phyloP scores from a whole-genome alignment of 2,329 filamentous ascomycete species.

The Tolypocladium pustulatum region DNA sequence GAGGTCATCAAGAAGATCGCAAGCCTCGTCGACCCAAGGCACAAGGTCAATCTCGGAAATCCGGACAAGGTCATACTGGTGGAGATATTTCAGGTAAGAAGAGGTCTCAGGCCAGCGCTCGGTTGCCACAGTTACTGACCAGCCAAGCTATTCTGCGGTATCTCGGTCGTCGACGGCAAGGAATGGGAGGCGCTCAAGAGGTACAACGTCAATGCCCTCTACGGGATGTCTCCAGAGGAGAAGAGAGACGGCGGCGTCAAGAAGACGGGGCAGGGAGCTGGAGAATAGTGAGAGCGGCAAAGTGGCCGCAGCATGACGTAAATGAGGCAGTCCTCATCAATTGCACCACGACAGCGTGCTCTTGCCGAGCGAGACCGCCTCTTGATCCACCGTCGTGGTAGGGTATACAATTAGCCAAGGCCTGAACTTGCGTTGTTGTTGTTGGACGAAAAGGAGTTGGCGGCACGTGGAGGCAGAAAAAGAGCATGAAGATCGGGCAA shows the following conservation, averaged over 20 bases:
- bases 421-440: neutral
- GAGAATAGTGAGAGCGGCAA: neutral
- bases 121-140: neutral
- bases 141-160: slow-evolving; percentile 59
- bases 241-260: neutral
- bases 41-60: slow-evolving; percentile 68
- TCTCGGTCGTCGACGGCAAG: slow-evolving; percentile 62
- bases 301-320: neutral
- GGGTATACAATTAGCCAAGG: neutral
- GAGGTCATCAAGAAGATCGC: slow-evolving; percentile 64
- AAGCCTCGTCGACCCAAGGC: slow-evolving; percentile 49
- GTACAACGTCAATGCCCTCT: slow-evolving; percentile 70
- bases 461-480: neutral
- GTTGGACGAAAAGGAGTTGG: neutral
- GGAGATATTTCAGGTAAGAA: slow-evolving; percentile 65
- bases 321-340: neutral
- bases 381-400: neutral
- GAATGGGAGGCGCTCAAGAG: slow-evolving; percentile 66
- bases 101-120: neutral
- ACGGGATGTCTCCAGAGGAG: slow-evolving; percentile 23
- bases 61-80: slow-evolving; percentile 72
- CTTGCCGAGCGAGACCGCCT: neutral
- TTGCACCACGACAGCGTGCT: neutral
- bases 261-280: neutral
- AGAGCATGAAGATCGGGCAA: neutral